These are phyloP conservation scores for Adenanthera pavonina DNA, from an alignment of 306 rosid genomes.

Conservation along the genomic window DNA sequence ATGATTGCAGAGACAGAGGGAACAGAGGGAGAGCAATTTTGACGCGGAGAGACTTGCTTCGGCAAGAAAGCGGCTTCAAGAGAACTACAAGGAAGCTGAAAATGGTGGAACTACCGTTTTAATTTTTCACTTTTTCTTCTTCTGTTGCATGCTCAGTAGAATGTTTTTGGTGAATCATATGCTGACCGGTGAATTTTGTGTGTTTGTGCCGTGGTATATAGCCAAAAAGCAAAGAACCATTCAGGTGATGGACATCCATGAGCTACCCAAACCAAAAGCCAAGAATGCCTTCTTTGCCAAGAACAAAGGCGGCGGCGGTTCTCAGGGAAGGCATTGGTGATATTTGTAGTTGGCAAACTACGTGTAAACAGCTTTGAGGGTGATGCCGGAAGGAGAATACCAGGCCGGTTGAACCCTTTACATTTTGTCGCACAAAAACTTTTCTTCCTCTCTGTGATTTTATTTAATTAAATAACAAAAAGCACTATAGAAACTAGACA, in stretches of 20 bases:
- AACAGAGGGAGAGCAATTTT: constrained; percentile 60
- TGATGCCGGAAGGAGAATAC: constrained; percentile 17
- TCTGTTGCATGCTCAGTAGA: neutral
- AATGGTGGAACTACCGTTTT: constrained; percentile 57
- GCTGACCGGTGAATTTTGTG: constrained; percentile 41
- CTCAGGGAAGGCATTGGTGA: constrained; percentile 80
- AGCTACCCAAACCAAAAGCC: constrained; percentile 69
- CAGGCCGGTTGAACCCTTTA: neutral
- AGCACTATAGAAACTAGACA: neutral
- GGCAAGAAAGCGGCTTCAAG: constrained; percentile 86
- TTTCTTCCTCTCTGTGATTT: neutral
- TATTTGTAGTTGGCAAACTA: constrained; percentile 1
- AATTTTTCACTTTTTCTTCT: neutral
- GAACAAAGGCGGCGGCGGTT: constrained; percentile 68
- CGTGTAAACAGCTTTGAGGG: constrained; percentile 26
- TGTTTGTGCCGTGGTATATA: constrained; percentile 44
- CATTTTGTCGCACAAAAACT: constrained; percentile 18
- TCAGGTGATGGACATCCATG: constrained; percentile 93
- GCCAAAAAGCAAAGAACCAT: constrained; percentile 89
- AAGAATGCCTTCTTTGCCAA: constrained; percentile 75
- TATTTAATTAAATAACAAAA: constrained; percentile 13
- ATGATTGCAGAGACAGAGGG: constrained; percentile 71
- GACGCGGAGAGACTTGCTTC: constrained; percentile 71
- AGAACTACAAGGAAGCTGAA: constrained; percentile 86
- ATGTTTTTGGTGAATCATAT: neutral